phyloP scores from a whole-genome alignment of 169 alveolate genomes.

The Neospora caninum region DNA sequence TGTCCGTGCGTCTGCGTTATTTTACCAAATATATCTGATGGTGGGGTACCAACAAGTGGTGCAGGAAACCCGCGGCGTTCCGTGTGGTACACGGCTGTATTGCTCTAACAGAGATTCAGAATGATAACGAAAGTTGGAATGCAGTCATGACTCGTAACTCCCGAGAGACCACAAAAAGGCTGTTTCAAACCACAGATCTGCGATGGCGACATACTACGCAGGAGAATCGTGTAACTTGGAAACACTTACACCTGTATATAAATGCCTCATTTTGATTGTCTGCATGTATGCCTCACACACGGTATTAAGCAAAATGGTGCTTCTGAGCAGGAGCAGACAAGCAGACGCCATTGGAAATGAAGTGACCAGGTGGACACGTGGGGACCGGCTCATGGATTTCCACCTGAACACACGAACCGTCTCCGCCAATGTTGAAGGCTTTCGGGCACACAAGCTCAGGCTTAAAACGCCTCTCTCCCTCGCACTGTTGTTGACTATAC shows the following conservation, averaged over 20 bases:
- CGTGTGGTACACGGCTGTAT: too few species aligned
- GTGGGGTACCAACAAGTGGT: too few species aligned
- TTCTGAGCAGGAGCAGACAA: constrained; percentile 30
- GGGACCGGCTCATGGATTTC: constrained; percentile 20
- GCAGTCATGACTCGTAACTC: neutral
- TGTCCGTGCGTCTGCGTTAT: too few species aligned
- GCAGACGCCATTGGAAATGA: constrained; percentile 17
- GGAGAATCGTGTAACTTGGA: too few species aligned
- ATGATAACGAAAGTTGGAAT: neutral
- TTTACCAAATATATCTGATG: too few species aligned
- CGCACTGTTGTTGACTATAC: neutral
- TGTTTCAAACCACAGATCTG: neutral
- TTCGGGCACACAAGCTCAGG: constrained; percentile 34
- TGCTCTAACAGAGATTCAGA: neutral
- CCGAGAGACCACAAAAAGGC: neutral
- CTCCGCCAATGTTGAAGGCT: neutral
- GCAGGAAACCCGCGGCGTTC: too few species aligned
- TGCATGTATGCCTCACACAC: neutral
- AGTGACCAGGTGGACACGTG: constrained; percentile 32
- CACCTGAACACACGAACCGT: constrained; percentile 24
- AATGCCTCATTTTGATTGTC: neutral
- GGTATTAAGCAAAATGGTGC: neutral
- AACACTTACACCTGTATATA: neutral
- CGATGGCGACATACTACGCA: neutral
- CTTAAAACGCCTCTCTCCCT: constrained; percentile 17